Percentiles rank a stretch among this genome's conserved stretches.
Evolutionary conservation across 257 asterid genomes (phyloP).

Genomic region (Jacaranda mimosifolia): DNA sequence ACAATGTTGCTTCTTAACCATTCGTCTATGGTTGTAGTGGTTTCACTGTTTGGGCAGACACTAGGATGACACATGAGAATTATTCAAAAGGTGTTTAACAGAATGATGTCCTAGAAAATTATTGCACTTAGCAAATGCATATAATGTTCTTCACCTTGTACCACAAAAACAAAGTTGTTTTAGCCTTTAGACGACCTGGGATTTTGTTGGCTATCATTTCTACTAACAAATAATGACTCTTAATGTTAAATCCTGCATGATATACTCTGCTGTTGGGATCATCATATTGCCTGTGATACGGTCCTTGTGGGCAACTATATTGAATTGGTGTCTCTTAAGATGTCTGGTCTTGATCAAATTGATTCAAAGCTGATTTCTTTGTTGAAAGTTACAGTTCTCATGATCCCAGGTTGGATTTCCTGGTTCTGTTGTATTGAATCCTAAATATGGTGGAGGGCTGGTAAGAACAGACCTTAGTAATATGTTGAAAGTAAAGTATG

Average conservation of each 20-base stretch:
- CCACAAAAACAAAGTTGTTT: neutral
- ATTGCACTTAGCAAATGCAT: neutral
- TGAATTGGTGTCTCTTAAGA: neutral
- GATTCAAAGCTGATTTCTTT: neutral
- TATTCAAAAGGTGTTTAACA: neutral
- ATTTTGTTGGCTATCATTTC: conserved; percentile 9
- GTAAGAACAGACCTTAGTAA: neutral
- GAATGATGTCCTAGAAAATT: neutral
- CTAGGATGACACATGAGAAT: conserved; percentile 12
- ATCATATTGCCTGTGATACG: conserved; percentile 11
- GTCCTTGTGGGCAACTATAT: neutral
- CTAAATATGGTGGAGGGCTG: neutral
- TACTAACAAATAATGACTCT: neutral
- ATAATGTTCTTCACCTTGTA: conserved; percentile 7
- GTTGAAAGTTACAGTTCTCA: neutral
- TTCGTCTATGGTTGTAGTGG: too few species aligned
- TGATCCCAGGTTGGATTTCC: neutral
- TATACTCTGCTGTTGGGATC: neutral
- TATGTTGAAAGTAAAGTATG: neutral
- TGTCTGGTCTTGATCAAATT: neutral
- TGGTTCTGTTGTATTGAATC: neutral
- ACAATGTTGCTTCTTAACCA: neutral
- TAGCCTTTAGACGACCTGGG: neutral
- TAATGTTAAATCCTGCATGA: neutral
- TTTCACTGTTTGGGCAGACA: neutral